phyloP scores from a whole-genome alignment of 2,329 filamentous ascomycete genomes.

The Alternaria ventricosa region DNA sequence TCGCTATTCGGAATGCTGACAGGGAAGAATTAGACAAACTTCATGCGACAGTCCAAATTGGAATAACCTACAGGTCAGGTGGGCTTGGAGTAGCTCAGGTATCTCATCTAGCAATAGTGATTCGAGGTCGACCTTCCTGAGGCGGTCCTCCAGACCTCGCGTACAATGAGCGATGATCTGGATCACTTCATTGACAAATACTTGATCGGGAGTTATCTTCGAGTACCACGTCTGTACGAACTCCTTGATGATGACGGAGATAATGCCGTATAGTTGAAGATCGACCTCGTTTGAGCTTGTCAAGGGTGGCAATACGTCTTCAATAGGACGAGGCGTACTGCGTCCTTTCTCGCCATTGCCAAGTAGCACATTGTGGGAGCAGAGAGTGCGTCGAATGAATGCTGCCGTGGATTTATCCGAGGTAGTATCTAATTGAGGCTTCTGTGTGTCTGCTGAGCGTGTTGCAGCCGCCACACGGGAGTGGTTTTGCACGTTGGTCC shows the following conservation, averaged over 20 bases:
- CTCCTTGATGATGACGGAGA: slow-evolving; percentile 87
- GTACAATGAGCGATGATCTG: slow-evolving; percentile 93
- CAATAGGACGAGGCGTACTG: slow-evolving; percentile 71
- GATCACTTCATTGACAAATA: slow-evolving; percentile 85
- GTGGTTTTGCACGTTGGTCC: slow-evolving; percentile 20
- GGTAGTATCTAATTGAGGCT: slow-evolving; percentile 51
- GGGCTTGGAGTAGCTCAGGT: slow-evolving; percentile 78
- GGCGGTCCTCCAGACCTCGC: slow-evolving; percentile 81
- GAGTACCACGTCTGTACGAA: slow-evolving; percentile 93
- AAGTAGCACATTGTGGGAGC: slow-evolving; percentile 65
- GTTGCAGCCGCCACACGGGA: slow-evolving; percentile 22
- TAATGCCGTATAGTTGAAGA: slow-evolving; percentile 87
- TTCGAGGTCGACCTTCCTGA: slow-evolving; percentile 83
- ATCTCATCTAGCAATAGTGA: slow-evolving; percentile 85
- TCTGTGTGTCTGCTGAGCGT: slow-evolving; percentile 28
- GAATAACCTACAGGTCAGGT: slow-evolving; percentile 72
- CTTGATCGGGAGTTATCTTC: slow-evolving; percentile 88
- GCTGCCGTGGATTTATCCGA: slow-evolving; percentile 80
- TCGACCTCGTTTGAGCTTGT: slow-evolving; percentile 96
- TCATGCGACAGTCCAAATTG: slow-evolving; percentile 23
- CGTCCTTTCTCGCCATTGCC: slow-evolving; percentile 58
- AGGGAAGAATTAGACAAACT: slow-evolving; percentile 31
- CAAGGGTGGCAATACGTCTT: slow-evolving; percentile 84
- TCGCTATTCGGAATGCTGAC: slow-evolving; percentile 74
- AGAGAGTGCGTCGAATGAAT: slow-evolving; percentile 84